These are phyloP conservation scores for Bauhinia variegata DNA, from an alignment of 306 rosid genomes.

Conservation along the genomic window DNA sequence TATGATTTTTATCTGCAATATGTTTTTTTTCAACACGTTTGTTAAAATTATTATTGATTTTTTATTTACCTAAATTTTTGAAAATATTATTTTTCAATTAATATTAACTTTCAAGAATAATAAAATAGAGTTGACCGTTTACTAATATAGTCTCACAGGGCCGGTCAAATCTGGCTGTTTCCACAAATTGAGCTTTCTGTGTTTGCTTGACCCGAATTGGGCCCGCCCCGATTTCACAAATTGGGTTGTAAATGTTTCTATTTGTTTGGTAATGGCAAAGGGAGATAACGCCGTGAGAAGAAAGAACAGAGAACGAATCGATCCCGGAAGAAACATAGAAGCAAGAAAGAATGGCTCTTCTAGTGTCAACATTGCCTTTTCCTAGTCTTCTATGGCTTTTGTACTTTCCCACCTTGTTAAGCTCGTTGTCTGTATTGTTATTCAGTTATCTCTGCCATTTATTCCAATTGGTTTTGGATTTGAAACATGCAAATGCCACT, in stretches of 20 bases:
- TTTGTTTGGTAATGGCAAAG: conserved; percentile 63
- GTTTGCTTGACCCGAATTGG: too few species aligned
- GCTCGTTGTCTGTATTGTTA: not conserved
- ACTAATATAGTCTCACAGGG: too few species aligned
- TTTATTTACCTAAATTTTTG: too few species aligned
- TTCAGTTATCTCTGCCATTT: not conserved
- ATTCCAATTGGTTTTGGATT: not conserved
- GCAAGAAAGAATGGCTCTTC: conserved; percentile 45
- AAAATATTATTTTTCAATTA: too few species aligned
- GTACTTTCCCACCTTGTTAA: conserved; percentile 10
- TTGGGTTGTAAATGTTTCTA: not conserved
- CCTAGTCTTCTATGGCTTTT: conserved; percentile 3
- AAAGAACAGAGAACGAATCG: conserved; percentile 69
- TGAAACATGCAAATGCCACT: not conserved
- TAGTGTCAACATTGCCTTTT: conserved; percentile 33
- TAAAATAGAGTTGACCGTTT: too few species aligned
- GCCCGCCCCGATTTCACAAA: too few species aligned
- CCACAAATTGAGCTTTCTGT: too few species aligned
- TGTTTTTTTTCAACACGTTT: too few species aligned
- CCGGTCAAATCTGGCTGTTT: too few species aligned
- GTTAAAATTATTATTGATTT: too few species aligned
- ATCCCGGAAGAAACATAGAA: conserved; percentile 56
- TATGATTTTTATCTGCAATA: too few species aligned
- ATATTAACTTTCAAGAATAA: too few species aligned
- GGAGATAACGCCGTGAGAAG: conserved; percentile 66